Evolutionary conservation across 73 alveolate genomes (phyloP), one percentile per base, ranked within the genome.

Genomic region (Paramecium caudatum): DNA sequence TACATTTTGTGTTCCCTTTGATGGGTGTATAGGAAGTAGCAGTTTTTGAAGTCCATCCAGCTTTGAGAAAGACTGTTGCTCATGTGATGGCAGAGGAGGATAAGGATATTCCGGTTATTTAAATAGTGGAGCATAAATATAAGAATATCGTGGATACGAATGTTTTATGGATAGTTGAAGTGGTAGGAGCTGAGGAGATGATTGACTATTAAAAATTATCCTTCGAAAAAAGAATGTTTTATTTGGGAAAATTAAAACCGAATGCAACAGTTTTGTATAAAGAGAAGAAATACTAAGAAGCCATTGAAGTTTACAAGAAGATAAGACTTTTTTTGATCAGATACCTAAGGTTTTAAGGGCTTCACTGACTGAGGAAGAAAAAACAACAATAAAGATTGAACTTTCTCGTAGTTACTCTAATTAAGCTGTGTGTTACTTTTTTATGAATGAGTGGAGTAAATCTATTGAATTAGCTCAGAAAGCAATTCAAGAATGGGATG

Each of bases 21-120:
- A 55, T 55, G 80, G 80, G 80, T 1, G 30, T 27, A 27, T 27
- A 55, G 13, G 80, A 55, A 10, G 21, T 23, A 2, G 46, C 80
- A 27, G 80, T 55, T 5, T 55, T 55, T 23, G 80, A 55, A 23
- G 80, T 55, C 0, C 23, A 55, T 55, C 80, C 80, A 6, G 12
- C 1, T 19, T 21, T 55, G 3, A 55, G 80, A 8, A 55, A 55
- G 30, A 10, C 80, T 5, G n/a, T 55, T 23, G 4, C 30, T 9
- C 7, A 55, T 27, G 10, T 55, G 7, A 43, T 27, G 12, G 3
- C 80, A 10, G 80, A 55, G n/a, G 30, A 55, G 2, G 46, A 55
- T 5, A 0, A 23, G 30, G 80, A 23, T 3, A 55, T 55, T 27
- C 80, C 46, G 12, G n/a, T 55, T 10, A 23, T 55, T 7, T 0